Evolutionary conservation across 352 stramenopile genomes (phyloP).

Genomic region (Phytophthora hybrid): DNA sequence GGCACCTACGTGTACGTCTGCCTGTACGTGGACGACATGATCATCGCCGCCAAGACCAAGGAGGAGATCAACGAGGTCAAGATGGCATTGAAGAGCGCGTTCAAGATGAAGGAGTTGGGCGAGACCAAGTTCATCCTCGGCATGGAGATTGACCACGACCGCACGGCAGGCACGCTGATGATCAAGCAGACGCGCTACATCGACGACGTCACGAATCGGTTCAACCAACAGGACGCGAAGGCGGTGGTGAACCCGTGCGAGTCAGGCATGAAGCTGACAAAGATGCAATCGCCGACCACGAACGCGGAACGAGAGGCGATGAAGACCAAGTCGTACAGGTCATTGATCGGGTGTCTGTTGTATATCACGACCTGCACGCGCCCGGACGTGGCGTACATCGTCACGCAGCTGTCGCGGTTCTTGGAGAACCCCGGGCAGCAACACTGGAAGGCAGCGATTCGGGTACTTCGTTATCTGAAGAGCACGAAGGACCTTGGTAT

Average conservation of each 20-base stretch:
- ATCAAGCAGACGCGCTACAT: constrained; percentile 2
- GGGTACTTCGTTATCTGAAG: too few species aligned
- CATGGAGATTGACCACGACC: not conserved
- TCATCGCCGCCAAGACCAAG: not conserved
- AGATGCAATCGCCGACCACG: not conserved
- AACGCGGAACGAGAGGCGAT: not conserved
- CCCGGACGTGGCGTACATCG: too few species aligned
- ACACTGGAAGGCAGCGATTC: too few species aligned
- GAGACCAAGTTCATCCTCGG: not conserved
- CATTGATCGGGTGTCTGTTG: not conserved
- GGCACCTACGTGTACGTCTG: too few species aligned
- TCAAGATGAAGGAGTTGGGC: too few species aligned
- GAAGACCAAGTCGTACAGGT: not conserved
- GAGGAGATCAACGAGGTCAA: constrained; percentile 1
- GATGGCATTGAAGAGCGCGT: constrained; percentile 2
- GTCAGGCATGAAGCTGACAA: not conserved
- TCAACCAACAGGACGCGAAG: not conserved
- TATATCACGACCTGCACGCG: too few species aligned
- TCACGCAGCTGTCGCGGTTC: too few species aligned
- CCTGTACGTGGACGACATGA: not conserved
- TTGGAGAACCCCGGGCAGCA: too few species aligned
- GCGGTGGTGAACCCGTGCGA: constrained; percentile 2
- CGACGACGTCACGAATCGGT: not conserved
- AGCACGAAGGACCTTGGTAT: too few species aligned
- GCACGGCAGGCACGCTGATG: not conserved